A percentile compares a stretch with the other conserved stretches of the same genome.
phyloP scores from a whole-genome alignment of 2,329 filamentous ascomycete species.

The Phaeoacremonium minimum region DNA sequence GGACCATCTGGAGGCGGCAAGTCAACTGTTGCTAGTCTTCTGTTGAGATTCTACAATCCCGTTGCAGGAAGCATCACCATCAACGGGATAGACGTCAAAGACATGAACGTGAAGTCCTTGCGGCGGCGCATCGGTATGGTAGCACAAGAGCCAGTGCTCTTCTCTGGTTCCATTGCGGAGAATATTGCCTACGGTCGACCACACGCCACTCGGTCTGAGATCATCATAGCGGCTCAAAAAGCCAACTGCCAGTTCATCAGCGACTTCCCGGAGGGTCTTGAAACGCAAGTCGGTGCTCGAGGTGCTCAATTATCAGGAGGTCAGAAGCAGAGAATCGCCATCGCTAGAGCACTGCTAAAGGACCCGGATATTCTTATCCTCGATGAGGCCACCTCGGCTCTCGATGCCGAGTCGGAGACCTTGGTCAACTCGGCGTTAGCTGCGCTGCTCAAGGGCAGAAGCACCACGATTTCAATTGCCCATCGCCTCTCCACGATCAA shows the following conservation, averaged over 20 bases:
- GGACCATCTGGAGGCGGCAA: conserved; percentile 95
- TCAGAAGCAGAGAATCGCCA: conserved; percentile 97
- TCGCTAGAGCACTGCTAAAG: conserved; percentile 90
- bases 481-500: conserved; percentile 96
- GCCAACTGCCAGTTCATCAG: conserved; percentile 97
- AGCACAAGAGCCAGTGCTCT: conserved; percentile 90
- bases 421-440: conserved; percentile 88
- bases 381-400: conserved; percentile 91
- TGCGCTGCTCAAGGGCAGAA: conserved; percentile 75
- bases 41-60: conserved; percentile 88
- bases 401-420: conserved; percentile 95
- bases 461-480: conserved; percentile 96
- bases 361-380: conserved; percentile 95
- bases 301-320: conserved; percentile 93
- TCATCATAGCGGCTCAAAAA: conserved; percentile 80
- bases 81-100: conserved; percentile 75
- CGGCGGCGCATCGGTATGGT: conserved; percentile 92
- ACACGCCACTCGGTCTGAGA: conserved; percentile 70
- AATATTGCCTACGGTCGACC: conserved; percentile 92
- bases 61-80: conserved; percentile 75
- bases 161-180: conserved; percentile 79
- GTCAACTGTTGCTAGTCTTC: conserved; percentile 86
- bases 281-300: conserved; percentile 87
- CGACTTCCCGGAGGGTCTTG: conserved; percentile 92
- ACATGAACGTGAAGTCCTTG: conserved; percentile 90